These are phyloP conservation scores for Quercus alba DNA, from an alignment of 306 rosid genomes.

Conservation along the genomic window DNA sequence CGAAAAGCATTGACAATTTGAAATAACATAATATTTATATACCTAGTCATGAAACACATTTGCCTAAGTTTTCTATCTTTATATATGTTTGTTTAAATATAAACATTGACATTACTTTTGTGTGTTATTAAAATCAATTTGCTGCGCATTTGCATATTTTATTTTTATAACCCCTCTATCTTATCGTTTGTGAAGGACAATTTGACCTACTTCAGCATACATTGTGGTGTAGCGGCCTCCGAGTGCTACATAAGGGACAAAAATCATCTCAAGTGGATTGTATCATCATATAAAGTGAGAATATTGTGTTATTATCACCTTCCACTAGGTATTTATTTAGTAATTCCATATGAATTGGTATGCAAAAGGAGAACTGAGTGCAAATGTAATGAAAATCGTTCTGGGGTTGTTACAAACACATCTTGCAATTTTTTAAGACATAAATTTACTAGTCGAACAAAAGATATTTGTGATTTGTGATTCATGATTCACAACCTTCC, in stretches of 20 bases:
- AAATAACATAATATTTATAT: not conserved
- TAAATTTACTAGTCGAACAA: not conserved
- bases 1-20: not conserved
- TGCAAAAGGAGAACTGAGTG: slow-evolving; percentile 24
- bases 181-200: slow-evolving; percentile 19
- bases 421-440: not conserved
- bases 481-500: not conserved
- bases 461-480: slow-evolving; percentile 1
- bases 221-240: slow-evolving; percentile 20
- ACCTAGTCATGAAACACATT: not conserved
- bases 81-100: not conserved
- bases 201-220: slow-evolving; percentile 30
- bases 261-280: slow-evolving; percentile 13
- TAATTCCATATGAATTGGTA: slow-evolving; percentile 19
- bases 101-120: not conserved
- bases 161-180: slow-evolving; percentile 4
- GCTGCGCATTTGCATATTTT: not conserved
- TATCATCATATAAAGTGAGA: slow-evolving; percentile 6
- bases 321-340: slow-evolving; percentile 24
- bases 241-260: slow-evolving; percentile 9
- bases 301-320: slow-evolving; percentile 5
- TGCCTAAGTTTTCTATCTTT: not conserved
- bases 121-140: not conserved
- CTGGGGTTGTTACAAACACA: slow-evolving; percentile 13
- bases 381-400: slow-evolving; percentile 1